These are phyloP conservation scores for Drechslerella dactyloides DNA, from an alignment of 2,329 filamentous ascomycete species.

Conservation along the genomic window DNA sequence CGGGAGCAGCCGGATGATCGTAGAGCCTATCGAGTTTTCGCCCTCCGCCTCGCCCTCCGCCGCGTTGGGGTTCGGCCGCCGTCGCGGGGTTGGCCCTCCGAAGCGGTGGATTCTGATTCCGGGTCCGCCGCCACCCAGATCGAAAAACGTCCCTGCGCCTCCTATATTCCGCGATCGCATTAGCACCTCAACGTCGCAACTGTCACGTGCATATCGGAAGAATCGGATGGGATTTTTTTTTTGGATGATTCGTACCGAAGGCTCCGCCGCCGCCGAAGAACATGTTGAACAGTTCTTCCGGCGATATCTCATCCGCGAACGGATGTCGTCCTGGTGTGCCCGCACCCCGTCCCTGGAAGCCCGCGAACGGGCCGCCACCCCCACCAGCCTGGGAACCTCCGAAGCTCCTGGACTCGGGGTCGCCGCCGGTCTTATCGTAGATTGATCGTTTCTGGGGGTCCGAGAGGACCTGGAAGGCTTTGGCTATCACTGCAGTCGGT, in stretches of 20 bases:
- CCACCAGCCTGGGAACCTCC: conserved; percentile 58
- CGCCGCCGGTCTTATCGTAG: conserved; percentile 86
- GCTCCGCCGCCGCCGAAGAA: conserved; percentile 79
- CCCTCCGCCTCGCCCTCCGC: conserved; percentile 64
- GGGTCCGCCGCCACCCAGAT: conserved; percentile 79
- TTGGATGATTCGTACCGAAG: conserved; percentile 66
- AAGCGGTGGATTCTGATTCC: conserved; percentile 96
- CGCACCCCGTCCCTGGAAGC: conserved; percentile 63
- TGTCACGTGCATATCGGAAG: not conserved
- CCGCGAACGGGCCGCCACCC: conserved; percentile 69
- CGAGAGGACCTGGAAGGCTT: conserved; percentile 89
- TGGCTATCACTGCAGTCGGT: conserved; percentile 71
- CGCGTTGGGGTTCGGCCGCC: conserved; percentile 65
- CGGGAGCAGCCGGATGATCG: conserved; percentile 75
- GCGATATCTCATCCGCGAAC: conserved; percentile 91
- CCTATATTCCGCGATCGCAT: conserved; percentile 57
- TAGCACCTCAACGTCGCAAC: conserved; percentile 5
- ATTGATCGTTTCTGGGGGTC: conserved; percentile 91
- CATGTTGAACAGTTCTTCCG: conserved; percentile 94
- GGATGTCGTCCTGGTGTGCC: conserved; percentile 56
- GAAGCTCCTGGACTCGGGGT: conserved; percentile 87
- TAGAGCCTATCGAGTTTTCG: conserved; percentile 58
- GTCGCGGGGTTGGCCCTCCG: conserved; percentile 76
- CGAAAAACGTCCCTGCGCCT: conserved; percentile 67
- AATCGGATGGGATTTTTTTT: conserved; percentile 15